phyloP scores from a whole-genome alignment of 352 stramenopile species.

The Pythium biforme region DNA sequence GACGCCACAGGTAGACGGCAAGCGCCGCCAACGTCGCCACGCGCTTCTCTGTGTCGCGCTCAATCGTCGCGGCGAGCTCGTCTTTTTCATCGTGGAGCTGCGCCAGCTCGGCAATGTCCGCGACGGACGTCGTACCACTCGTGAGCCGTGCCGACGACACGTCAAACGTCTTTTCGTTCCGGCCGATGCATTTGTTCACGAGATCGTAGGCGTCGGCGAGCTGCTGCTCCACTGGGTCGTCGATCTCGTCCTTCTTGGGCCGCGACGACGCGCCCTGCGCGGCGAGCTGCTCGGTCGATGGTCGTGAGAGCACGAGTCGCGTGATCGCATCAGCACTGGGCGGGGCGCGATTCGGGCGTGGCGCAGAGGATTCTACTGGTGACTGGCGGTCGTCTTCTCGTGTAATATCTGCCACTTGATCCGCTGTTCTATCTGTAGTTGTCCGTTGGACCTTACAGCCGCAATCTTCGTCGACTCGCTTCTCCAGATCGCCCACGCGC shows the following conservation, averaged over 20 bases:
- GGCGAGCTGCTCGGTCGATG: neutral
- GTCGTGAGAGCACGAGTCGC: conserved; percentile 4
- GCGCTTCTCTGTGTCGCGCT: conserved; percentile 28
- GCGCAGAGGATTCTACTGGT: neutral
- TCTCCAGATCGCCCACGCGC: conserved; percentile 2
- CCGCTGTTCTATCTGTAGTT: no score
- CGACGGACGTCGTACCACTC: conserved; percentile 17
- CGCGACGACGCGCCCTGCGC: neutral
- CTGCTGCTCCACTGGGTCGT: conserved; percentile 14
- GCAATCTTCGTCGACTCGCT: neutral
- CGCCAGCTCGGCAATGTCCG: conserved; percentile 23
- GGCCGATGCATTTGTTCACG: conserved; percentile 9
- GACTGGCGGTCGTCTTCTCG: conserved; percentile 8
- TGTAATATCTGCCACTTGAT: conserved; percentile 3
- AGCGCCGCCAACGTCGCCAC: conserved; percentile 37
- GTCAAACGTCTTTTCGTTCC: conserved; percentile 40
- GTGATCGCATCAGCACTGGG: conserved; percentile 1
- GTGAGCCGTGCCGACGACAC: conserved; percentile 31
- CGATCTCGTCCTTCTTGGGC: neutral
- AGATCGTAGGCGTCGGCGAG: conserved; percentile 9
- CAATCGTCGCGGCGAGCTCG: conserved; percentile 37
- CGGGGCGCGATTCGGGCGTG: neutral
- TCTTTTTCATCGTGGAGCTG: conserved; percentile 45
- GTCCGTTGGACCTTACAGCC: neutral
- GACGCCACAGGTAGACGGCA: conserved; percentile 27